Evolutionary conservation across 176 grass and related monocot species (phyloP), one percentile per base, ranked within the genome.

Genomic region (Guadua angustifolia): DNA sequence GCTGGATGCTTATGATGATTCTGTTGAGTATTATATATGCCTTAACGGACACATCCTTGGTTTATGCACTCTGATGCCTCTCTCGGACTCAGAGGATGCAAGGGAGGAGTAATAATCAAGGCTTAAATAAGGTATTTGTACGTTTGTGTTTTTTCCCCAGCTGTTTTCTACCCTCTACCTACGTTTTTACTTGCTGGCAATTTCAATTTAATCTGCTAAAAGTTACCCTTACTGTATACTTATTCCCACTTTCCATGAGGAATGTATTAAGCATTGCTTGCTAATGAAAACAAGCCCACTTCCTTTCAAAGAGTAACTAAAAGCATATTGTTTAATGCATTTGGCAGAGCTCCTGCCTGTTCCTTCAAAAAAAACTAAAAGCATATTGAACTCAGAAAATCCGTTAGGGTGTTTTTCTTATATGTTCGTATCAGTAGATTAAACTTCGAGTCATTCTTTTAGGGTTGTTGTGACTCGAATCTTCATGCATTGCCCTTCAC

Each of bases 41-140:
- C 90, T 95, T 77, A 95, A 95, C 40, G 94, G 94, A 6, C 94
- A 95, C 79, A 85, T 95, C 66, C 60, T 92, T 82, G 93, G 93
- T 43, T 42, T 86, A 44, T 95, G 90, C 83, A 87, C 90, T 82
- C 71, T 95, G 2, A 81, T 89, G 73, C 94, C 94, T 40, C 25
- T 91, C 47, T 91, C 90, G 5, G 94, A 95, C 35, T 92, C 90
- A 18, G 90, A 93, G 83, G 88, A 74, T 38, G 79, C 93, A 79
- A 87, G 81, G 16, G 75, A 88, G 66, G 79, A 95, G 76, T 88
- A 72, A 75, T 84, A 55, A 66, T 42, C 55, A 44, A 50, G 64
- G 81, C 83, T 90, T 82, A 55, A 42, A 18, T 71, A 38, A 91
- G 88, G 81, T 95, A 80, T 80, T 61, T 44, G 33, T 89, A 33